Base-by-base conservation (phyloP, 257 asterid genomes). In the Gynochthodes officinalis region DNA sequence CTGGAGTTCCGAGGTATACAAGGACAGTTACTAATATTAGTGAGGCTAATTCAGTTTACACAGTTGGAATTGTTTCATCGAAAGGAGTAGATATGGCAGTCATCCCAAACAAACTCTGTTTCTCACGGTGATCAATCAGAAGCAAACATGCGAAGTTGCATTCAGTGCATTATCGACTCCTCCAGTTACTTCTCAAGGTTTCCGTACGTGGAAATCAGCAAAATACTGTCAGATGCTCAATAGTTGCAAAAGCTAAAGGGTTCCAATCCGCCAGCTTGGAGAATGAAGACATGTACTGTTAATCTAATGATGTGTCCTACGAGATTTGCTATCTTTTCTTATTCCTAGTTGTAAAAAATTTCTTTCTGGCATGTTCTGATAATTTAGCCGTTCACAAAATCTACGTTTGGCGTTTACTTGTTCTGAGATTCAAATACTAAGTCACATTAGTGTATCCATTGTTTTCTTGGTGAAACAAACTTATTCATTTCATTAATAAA, bases 11-110 rank as follows among this genome's bases (percentile, higher is more conserved):
- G 32, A 50, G 39, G 61, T 67, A 67, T 15, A 67, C 72, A 4
- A 67, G 73, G 35, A 68, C 37, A 0, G 73, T 68, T 2, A 68
- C 73, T 9, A 68, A 68, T 1, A 62, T 68, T 68, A 62, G 62
- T 35, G 27, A 50, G 19, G 73, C 62, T 3, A 68, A 50, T 14
- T 68, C 73, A 6, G 23, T 30, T 68, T 68, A 68, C 73, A 50
- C 30, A 4, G 49, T 50, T 19, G 44, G 50, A 7, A 11, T 68
- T 68, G 30, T 21, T 32, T 10, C 62, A 32, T 62, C 73, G 1
- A n/a, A 15, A 8, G 73, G 73, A 2, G 62, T 68, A 0, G 19
- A 32, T 13, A 32, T 68, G 15, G 33, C 50, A 49, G 21, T 68
- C 73, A 33, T 15, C 11, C 73, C 73, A 4, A 53, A 7, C 14